phyloP scores from a whole-genome alignment of 306 rosid genomes.

The Casuarina equisetifolia region DNA sequence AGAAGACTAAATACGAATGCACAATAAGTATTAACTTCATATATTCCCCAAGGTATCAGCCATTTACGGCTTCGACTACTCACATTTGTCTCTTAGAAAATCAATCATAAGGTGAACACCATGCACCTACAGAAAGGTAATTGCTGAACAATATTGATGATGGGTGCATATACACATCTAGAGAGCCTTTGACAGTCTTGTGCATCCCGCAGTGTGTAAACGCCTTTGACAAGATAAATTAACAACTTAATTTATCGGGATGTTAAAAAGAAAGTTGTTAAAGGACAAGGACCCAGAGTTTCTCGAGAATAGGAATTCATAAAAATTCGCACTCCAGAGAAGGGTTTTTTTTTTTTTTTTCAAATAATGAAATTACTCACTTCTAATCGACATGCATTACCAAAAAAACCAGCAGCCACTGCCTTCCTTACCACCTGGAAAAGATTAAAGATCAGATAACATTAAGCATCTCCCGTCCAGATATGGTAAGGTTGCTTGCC shows the following conservation, averaged over 20 bases:
- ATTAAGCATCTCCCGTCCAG: not conserved
- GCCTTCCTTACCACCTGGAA: constrained; percentile 79
- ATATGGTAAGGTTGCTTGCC: not conserved
- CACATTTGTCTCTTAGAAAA: too few relatives aligned
- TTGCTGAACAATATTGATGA: constrained; percentile 90
- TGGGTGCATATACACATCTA: constrained; percentile 90
- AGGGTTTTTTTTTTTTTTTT: not conserved
- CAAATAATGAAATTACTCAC: constrained; percentile 41
- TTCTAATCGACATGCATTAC: constrained; percentile 74
- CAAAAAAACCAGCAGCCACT: constrained; percentile 74
- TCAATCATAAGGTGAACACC: too few relatives aligned
- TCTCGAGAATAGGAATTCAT: constrained; percentile 11
- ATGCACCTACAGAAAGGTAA: too few relatives aligned
- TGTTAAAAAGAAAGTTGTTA: not conserved
- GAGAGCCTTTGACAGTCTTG: constrained; percentile 80
- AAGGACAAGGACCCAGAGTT: too few relatives aligned
- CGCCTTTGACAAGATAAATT: constrained; percentile 46
- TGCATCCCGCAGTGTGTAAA: constrained; percentile 80
- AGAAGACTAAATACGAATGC: too few relatives aligned
- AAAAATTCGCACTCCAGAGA: constrained; percentile 9
- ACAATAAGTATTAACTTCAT: too few relatives aligned
- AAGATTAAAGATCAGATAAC: constrained; percentile 8
- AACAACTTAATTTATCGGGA: constrained; percentile 17
- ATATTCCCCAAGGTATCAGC: too few relatives aligned
- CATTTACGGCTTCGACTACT: too few relatives aligned